Evolutionary conservation across 78 protist species (phyloP), one percentile per base, ranked within the genome.

Genomic region (Ministeria vibrans): DNA sequence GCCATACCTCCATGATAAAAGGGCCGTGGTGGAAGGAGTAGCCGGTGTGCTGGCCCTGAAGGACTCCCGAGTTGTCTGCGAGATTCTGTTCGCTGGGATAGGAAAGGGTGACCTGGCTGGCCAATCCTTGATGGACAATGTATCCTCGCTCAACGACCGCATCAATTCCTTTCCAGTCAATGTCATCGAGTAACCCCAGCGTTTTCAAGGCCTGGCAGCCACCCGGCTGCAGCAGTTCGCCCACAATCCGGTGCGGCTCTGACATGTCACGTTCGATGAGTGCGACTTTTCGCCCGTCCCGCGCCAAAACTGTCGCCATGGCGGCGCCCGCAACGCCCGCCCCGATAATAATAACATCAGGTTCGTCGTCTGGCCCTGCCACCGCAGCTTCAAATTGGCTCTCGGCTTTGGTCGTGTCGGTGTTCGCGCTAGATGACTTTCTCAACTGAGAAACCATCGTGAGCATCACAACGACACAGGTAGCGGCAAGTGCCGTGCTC

Each of bases 141-240:
- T 86, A 84, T 55, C 92, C 92, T 39, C 49, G 45, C 43, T 71
- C 82, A 3, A 51, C 49, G 23, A 77, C n/a, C 23, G 88, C 73
- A 44, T 88, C 95, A 38, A 92, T 92, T 30, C 87, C 89, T 2
- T 83, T 83, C 41, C 30, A 44, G 25, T 4, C 30, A 5, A 23
- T 20, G 18, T 23, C 64, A n/a, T 2, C 4, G 64, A 59, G 25
- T 23, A 59, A 7, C 32, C 5, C 64, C 11, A 2, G 6, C 11
- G 27, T 59, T 59, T 20, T 71, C 88, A 75, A 90, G 73, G 27
- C 91, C 93, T 32, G 89, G 82, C 61, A 63, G 59, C 95, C 95
- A 32, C 95, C 95, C 7, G 95, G 95, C 88, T 92, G 95, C 82
- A 92, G 84, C 38, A 92, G 83, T 76, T 92, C 95, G 41, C 95